phyloP scores from a whole-genome alignment of 768 basidiomycete species.

The Lactarius trivialis region DNA sequence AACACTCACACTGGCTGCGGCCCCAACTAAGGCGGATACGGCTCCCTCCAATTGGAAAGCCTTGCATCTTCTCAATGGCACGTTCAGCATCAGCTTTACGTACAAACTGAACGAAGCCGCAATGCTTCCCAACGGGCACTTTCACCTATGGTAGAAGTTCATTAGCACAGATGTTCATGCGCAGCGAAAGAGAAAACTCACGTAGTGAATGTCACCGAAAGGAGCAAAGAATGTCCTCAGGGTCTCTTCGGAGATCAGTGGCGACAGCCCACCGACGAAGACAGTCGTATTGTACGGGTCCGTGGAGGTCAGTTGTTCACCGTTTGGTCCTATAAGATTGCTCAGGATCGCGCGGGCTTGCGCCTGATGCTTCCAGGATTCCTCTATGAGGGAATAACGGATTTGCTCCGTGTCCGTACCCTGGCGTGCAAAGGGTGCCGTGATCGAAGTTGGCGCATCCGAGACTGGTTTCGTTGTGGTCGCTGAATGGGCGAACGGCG shows the following conservation, averaged over 20 bases:
- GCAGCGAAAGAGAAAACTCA: conserved; percentile 33
- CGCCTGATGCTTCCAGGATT: conserved; percentile 79
- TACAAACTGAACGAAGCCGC: conserved; percentile 94
- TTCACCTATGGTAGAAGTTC: conserved; percentile 55
- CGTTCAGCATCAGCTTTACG: conserved; percentile 86
- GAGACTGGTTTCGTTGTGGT: conserved; percentile 11
- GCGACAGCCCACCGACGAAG: conserved; percentile 87
- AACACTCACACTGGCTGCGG: conserved; percentile 73
- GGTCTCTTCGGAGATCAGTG: conserved; percentile 86
- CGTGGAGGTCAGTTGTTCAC: conserved; percentile 78
- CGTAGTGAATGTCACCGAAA: conserved; percentile 92
- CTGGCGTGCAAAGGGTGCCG: conserved; percentile 40
- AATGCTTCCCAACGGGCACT: conserved; percentile 93
- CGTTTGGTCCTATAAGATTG: conserved; percentile 80
- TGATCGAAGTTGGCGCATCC: conserved; percentile 29
- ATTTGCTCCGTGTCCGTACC: conserved; percentile 36
- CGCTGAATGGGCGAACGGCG: conserved; percentile 27
- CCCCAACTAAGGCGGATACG: conserved; percentile 92
- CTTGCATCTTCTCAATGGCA: conserved; percentile 96
- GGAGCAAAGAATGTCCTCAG: conserved; percentile 84
- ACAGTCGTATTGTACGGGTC: conserved; percentile 97
- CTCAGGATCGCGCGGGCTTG: conserved; percentile 79
- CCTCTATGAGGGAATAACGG: conserved; percentile 58
- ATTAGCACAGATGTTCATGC: conserved; percentile 17
- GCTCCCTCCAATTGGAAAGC: conserved; percentile 89